phyloP scores from a whole-genome alignment of 768 basidiomycete genomes.

The Kockovaella imperatae region DNA sequence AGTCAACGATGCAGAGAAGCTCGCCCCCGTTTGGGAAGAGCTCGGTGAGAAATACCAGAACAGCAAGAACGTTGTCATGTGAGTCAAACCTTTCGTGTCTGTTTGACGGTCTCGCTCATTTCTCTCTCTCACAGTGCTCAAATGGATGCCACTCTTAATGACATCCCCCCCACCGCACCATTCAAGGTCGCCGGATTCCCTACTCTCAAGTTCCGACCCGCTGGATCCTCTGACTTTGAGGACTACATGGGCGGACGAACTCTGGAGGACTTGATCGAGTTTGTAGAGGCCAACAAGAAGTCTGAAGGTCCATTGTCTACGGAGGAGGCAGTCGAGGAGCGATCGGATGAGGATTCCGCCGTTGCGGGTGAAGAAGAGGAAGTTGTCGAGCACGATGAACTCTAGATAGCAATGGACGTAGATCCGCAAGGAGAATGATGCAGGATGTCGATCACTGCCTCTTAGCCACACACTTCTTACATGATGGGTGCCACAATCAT shows the following conservation, averaged over 20 bases:
- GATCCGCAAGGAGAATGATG: no score
- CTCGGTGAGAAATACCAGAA: constrained; percentile 75
- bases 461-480: no score
- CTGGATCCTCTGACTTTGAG: constrained; percentile 74
- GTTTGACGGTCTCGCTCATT: neutral
- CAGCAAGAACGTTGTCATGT: constrained; percentile 71
- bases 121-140: constrained; percentile 53
- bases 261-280: constrained; percentile 73
- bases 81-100: constrained; percentile 31
- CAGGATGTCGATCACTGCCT: no score
- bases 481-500: no score
- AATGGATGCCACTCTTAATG: constrained; percentile 94
- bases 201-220: constrained; percentile 91
- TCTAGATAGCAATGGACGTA: no score
- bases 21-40: constrained; percentile 87
- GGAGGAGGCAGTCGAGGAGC: constrained; percentile 14
- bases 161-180: constrained; percentile 75
- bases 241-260: constrained; percentile 82
- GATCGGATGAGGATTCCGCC: constrained; percentile 12
- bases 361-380: constrained; percentile 26
- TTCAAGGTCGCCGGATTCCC: constrained; percentile 79
- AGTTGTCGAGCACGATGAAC: constrained; percentile 41
- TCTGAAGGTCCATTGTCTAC: constrained; percentile 10
- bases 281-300: constrained; percentile 73
- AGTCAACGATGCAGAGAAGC: constrained; percentile 48